Percentiles rank a stretch among this genome's conserved stretches.
These are phyloP conservation scores for Penicillium salamii DNA, from an alignment of 495 filamentous ascomycete species.

Conservation along the genomic window DNA sequence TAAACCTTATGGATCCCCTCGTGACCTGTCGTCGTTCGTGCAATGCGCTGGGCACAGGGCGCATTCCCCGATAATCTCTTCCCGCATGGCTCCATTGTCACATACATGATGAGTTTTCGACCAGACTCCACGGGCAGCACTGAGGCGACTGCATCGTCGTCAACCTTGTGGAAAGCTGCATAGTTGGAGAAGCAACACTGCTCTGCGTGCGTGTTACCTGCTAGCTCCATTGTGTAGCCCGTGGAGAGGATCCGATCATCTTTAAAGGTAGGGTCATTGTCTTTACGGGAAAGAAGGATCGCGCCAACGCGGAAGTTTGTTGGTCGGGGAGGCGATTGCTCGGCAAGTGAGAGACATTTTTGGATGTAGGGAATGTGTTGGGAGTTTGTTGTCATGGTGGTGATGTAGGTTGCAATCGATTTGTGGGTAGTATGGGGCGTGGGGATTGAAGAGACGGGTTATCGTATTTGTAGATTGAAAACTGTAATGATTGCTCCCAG, in stretches of 20 bases:
- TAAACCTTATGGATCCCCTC: slow-evolving; percentile 72
- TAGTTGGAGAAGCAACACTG: slow-evolving; percentile 85
- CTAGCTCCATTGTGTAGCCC: slow-evolving; percentile 86
- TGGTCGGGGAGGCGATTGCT: slow-evolving; percentile 74
- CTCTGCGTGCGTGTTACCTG: slow-evolving; percentile 94
- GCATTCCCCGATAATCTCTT: slow-evolving; percentile 76
- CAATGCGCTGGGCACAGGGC: slow-evolving; percentile 79
- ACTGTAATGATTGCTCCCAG: too few relatives aligned
- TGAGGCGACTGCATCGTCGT: slow-evolving; percentile 54
- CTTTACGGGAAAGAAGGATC: slow-evolving; percentile 60
- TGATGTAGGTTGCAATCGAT: not conserved
- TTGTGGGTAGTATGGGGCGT: not conserved
- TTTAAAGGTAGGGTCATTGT: slow-evolving; percentile 27
- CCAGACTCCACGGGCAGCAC: slow-evolving; percentile 47
- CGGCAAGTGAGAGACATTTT: slow-evolving; percentile 69
- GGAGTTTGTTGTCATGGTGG: slow-evolving; percentile 23
- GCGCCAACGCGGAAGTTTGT: slow-evolving; percentile 95
- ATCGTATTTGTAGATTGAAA: not conserved
- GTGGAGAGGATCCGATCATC: slow-evolving; percentile 68
- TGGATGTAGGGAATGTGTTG: slow-evolving; percentile 66
- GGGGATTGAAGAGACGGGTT: not conserved
- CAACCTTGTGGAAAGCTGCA: slow-evolving; percentile 45
- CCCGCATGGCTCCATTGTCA: slow-evolving; percentile 91
- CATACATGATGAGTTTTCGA: slow-evolving; percentile 68
- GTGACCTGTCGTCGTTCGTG: slow-evolving; percentile 48